Percentiles rank a stretch among this genome's conserved stretches.
Conservation (phyloP, 192 early-diverging fungal genomes). For the Phycomyces blakesleeanus region DNA sequence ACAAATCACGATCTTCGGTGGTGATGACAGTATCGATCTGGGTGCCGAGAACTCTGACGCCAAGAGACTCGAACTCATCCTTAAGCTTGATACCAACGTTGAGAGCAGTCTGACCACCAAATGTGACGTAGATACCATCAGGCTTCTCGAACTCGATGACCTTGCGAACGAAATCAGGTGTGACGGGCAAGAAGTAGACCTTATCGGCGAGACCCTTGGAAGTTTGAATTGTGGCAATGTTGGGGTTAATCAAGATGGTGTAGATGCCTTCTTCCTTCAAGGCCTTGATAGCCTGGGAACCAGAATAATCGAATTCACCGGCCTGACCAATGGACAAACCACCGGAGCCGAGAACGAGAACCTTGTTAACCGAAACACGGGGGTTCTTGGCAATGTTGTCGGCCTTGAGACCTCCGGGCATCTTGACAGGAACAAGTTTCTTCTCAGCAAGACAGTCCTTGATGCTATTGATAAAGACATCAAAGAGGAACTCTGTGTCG, state of each 20-base stretch:
- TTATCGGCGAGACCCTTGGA: constrained; percentile 95
- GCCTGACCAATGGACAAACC: constrained; percentile 98
- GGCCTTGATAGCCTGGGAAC: constrained; percentile 96
- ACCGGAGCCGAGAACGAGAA: constrained; percentile 93
- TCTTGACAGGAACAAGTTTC: constrained; percentile 71
- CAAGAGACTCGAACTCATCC: constrained; percentile 85
- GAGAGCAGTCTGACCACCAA: constrained; percentile 98
- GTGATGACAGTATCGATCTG: constrained; percentile 95
- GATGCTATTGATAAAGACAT: constrained; percentile 84
- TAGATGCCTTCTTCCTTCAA: constrained; percentile 97
- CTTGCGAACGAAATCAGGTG: constrained; percentile 91
- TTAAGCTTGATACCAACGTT: constrained; percentile 93
- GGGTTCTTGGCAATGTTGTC: constrained; percentile 43
- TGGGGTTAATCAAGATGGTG: constrained; percentile 96
- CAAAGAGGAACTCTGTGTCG: constrained; percentile 97
- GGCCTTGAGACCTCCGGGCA: constrained; percentile 57
- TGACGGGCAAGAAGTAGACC: constrained; percentile 96
- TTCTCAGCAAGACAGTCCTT: constrained; percentile 66
- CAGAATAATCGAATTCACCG: constrained; percentile 99
- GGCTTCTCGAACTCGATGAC: constrained; percentile 94
- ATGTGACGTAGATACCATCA: constrained; percentile 97
- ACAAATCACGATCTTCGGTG: constrained; percentile 96
- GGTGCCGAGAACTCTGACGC: constrained; percentile 92
- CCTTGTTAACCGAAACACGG: constrained; percentile 79
- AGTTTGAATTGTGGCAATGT: constrained; percentile 99